Percentiles rank a stretch among this genome's conserved stretches.
phyloP scores from a whole-genome alignment of 192 early-diverging fungal genomes.

The Coemansia sp. region DNA sequence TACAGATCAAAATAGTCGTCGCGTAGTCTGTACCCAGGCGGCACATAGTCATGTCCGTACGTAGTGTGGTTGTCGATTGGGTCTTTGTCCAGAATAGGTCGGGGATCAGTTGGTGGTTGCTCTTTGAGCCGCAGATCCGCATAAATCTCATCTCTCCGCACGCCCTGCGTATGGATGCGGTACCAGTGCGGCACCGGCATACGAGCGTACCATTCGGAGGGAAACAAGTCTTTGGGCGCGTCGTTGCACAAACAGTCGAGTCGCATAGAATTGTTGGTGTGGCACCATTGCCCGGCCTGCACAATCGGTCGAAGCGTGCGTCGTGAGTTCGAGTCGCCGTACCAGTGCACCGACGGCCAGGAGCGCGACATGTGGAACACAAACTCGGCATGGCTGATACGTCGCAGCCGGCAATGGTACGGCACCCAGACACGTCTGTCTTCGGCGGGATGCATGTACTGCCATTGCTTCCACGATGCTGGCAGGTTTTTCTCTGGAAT shows the following conservation, averaged over 20 bases:
- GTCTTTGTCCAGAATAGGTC: constrained; percentile 24
- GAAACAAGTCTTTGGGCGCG: constrained; percentile 40
- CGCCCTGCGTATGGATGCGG: constrained; percentile 23
- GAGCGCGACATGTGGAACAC: constrained; percentile 21
- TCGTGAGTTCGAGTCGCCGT: constrained; percentile 47
- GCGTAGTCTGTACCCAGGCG: constrained; percentile 22
- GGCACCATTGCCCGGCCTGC: constrained; percentile 36
- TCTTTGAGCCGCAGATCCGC: constrained; percentile 7
- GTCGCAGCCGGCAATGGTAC: constrained; percentile 35
- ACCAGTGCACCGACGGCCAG: constrained; percentile 39
- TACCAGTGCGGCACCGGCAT: constrained; percentile 45
- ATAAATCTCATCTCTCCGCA: constrained; percentile 16
- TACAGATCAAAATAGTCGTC: constrained; percentile 36
- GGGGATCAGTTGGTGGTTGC: constrained; percentile 7
- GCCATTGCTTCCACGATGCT: constrained; percentile 8
- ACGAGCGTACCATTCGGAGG: constrained; percentile 30
- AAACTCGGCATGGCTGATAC: constrained; percentile 34
- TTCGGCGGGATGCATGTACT: constrained; percentile 25
- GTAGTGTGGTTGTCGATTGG: constrained; percentile 7
- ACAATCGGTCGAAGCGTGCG: constrained; percentile 32
- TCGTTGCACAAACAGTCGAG: constrained; percentile 51
- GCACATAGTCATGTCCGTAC: constrained; percentile 21
- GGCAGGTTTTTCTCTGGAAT: constrained; percentile 27
- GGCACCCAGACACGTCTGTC: constrained; percentile 37
- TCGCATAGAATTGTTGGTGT: constrained; percentile 5